These are phyloP conservation scores for Wickerhamiella infanticola DNA, from an alignment of 1,139 yeast species.

Conservation along the genomic window DNA sequence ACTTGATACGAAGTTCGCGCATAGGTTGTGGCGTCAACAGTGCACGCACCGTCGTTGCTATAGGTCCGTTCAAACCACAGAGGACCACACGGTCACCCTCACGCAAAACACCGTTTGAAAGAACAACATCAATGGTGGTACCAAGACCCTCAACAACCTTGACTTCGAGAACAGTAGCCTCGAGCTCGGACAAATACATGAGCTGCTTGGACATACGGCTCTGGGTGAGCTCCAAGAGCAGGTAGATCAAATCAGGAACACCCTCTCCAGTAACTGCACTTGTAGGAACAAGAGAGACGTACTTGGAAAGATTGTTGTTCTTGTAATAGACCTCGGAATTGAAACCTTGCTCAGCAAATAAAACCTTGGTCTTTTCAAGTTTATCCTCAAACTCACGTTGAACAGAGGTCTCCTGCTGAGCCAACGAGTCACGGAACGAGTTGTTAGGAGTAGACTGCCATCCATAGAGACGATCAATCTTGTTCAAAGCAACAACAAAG, in stretches of 20 bases:
- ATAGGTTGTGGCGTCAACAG: constrained; percentile 94
- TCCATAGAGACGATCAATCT: constrained; percentile 91
- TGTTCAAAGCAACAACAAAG: constrained; percentile 88
- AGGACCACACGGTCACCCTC: constrained; percentile 93
- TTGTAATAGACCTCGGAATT: constrained; percentile 93
- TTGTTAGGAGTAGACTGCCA: constrained; percentile 87
- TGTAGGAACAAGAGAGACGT: constrained; percentile 93
- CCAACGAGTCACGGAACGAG: constrained; percentile 87
- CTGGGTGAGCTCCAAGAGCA: constrained; percentile 87
- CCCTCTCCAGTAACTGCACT: constrained; percentile 99
- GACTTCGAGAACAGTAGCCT: constrained; percentile 94
- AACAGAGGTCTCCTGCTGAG: constrained; percentile 67
- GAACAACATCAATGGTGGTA: constrained; percentile 92
- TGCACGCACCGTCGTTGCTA: constrained; percentile 94
- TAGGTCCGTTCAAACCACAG: constrained; percentile 98
- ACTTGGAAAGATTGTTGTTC: constrained; percentile 82
- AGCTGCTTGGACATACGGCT: constrained; percentile 98
- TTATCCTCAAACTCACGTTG: constrained; percentile 87
- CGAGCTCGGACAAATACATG: constrained; percentile 86
- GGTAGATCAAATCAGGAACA: constrained; percentile 96
- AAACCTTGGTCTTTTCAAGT: constrained; percentile 70
- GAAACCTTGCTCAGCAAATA: constrained; percentile 94
- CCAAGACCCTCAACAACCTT: constrained; percentile 98
- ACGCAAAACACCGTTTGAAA: constrained; percentile 83
- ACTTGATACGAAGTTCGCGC: constrained; percentile 87